Base-by-base conservation (phyloP, 371 early-diverging fungal genomes). In the Apophysomyces elegans region DNA sequence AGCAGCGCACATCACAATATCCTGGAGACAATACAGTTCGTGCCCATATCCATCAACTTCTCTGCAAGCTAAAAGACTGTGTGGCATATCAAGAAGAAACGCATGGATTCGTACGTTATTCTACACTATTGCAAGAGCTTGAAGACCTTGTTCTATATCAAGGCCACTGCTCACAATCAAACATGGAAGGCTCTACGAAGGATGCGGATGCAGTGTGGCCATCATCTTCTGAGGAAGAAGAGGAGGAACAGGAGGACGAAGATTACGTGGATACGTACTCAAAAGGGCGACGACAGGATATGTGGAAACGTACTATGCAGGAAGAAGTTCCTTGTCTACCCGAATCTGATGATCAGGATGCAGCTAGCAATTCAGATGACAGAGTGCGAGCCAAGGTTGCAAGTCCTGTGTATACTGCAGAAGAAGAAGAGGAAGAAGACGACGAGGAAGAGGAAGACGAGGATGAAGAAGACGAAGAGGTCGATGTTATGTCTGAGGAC, bases 361-460 rank as follows among this genome's bases (percentile, higher is more conserved):
- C 58, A 38, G 14, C 47, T 38, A 54, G 50, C n/a, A 39, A 47
- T 46, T 9, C 58, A 45, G 59, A 59, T 21, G 38, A 59, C 38
- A 37, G 36, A 11, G 26, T 18, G 11, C 45, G 13, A n/a, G 16
- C 37, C 4, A 35, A 50, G 57, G 46, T 37, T 21, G 37, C 36
- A 16, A 59, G 38, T 50, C 59, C 46, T 43, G 32, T 38, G 21
- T 59, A 36, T n/a, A 45, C 58, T 50, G 41, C 45, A n/a, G 58
- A 63, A 39, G 59, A 57, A 8, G 66, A 61, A n/a, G 62, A 67
- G 14, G 39, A 58, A 1, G 67, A 67, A 45, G 62, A 61, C 0
- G 61, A 61, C 13, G 67, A 67, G 0, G 67, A 67, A 9, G 68
- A 69, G 2, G 61, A 69, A 11, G 65, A 65, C 2, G 58, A 58